A percentile compares a stretch with the other conserved stretches of the same genome.
Evolutionary conservation across 1,139 yeast genomes (phyloP).

Genomic region (Suhomyces anneliseae): DNA sequence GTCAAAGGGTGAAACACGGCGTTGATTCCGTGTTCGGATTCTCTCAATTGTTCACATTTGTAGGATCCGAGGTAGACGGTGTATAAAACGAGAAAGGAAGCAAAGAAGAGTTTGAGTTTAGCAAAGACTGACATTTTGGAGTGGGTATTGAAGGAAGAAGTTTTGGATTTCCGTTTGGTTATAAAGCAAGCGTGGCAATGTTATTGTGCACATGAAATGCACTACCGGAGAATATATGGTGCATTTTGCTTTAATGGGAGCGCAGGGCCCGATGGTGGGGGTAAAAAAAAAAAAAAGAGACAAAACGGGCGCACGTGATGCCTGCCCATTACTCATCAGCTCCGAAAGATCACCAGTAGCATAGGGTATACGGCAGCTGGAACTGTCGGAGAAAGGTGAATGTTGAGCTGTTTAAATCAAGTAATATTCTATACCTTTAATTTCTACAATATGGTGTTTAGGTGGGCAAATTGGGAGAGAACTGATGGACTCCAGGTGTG

Average conservation of each 20-base stretch:
- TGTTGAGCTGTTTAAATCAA: no score
- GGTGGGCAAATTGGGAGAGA: no score
- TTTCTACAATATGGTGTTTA: no score
- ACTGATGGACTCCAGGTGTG: no score
- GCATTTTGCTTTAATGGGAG: no score
- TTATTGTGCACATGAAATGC: slow-evolving; percentile 1
- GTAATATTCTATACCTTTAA: no score
- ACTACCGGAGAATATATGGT: not conserved
- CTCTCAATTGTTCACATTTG: slow-evolving; percentile 41
- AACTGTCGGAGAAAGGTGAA: no score
- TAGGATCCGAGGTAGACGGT: slow-evolving; percentile 39
- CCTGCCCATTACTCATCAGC: not conserved
- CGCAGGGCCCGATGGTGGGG: no score
- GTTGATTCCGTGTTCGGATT: slow-evolving; percentile 30
- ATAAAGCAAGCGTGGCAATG: slow-evolving; percentile 1
- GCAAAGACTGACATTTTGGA: slow-evolving; percentile 17
- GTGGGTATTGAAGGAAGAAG: not conserved
- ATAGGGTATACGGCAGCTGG: no score
- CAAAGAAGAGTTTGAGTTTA: slow-evolving; percentile 28
- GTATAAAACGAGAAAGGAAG: slow-evolving; percentile 35
- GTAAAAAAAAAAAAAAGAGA: no score
- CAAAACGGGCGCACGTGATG: not conserved
- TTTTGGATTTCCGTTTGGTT: not conserved
- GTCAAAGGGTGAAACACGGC: slow-evolving; percentile 41
- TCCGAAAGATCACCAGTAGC: no score